Conservation (phyloP, 257 asterid genomes). For the Solanum megistacrolobum region DNA sequence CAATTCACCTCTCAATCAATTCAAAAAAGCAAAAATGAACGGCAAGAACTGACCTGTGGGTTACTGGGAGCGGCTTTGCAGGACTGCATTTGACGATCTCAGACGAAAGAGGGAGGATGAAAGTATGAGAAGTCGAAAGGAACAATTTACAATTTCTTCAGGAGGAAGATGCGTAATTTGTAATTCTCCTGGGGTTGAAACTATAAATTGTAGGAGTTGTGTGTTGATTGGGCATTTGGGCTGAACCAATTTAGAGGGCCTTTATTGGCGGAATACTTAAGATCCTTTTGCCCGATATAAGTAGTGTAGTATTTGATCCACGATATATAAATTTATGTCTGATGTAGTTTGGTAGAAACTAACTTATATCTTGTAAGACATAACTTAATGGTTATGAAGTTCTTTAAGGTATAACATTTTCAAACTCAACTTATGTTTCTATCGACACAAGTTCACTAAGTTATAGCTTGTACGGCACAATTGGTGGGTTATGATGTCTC, state of each 20-base stretch:
- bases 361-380: not conserved
- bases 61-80: not conserved
- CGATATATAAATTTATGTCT: no score
- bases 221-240: not conserved
- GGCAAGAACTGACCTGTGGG: not conserved
- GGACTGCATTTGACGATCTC: not conserved
- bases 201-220: not conserved
- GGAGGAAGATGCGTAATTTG: not conserved
- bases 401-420: no score
- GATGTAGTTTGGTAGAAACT: no score
- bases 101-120: not conserved
- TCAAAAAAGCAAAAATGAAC: not conserved
- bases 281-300: no score
- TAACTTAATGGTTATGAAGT: no score
- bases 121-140: not conserved
- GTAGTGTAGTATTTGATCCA: no score
- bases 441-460: not conserved
- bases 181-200: not conserved
- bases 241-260: not conserved
- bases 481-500: not conserved
- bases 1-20: not conserved
- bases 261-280: not conserved
- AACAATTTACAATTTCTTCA: not conserved
- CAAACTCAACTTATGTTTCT: not conserved
- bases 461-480: not conserved